Evolutionary conservation across 257 asterid species (phyloP).

Genomic region (Eucommia ulmoides): DNA sequence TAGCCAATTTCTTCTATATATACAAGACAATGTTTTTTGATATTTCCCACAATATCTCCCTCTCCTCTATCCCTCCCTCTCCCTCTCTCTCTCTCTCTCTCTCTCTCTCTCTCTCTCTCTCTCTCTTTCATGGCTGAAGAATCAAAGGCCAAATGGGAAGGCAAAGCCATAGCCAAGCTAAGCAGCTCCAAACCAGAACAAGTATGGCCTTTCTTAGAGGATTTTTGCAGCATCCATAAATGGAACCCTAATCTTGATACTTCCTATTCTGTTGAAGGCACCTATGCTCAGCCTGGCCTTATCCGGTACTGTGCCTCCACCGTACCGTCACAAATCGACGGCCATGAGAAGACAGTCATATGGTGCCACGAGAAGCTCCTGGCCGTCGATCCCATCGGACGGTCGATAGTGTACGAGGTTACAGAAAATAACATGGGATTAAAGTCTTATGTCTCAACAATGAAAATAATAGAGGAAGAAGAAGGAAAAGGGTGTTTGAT

Average conservation of each 20-base stretch:
- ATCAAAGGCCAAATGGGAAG: constrained; percentile 41
- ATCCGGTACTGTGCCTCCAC: constrained; percentile 51
- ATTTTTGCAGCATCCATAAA: constrained; percentile 46
- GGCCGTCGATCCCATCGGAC: constrained; percentile 19
- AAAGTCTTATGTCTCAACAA: constrained; percentile 27
- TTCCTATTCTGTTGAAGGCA: constrained; percentile 30
- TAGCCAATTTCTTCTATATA: too few relatives aligned
- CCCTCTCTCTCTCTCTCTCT: too few relatives aligned
- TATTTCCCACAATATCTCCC: too few relatives aligned
- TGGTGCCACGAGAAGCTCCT: constrained; percentile 59
- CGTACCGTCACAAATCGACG: constrained; percentile 6
- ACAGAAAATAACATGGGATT: constrained; percentile 53
- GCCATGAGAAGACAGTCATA: constrained; percentile 9
- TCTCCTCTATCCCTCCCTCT: too few relatives aligned
- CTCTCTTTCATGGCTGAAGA: constrained; percentile 21
- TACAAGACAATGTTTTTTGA: too few relatives aligned
- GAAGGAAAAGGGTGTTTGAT: constrained; percentile 35
- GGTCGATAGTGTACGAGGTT: constrained; percentile 32
- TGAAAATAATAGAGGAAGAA: constrained; percentile 19
- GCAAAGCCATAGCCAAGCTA: constrained; percentile 37
- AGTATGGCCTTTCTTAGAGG: constrained; percentile 60
- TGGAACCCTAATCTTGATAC: constrained; percentile 54
- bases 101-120: too few relatives aligned
- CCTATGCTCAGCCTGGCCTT: constrained; percentile 18
- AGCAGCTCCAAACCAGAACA: constrained; percentile 18